phyloP scores from a whole-genome alignment of 768 basidiomycete species.

The Collybiopsis confluens region DNA sequence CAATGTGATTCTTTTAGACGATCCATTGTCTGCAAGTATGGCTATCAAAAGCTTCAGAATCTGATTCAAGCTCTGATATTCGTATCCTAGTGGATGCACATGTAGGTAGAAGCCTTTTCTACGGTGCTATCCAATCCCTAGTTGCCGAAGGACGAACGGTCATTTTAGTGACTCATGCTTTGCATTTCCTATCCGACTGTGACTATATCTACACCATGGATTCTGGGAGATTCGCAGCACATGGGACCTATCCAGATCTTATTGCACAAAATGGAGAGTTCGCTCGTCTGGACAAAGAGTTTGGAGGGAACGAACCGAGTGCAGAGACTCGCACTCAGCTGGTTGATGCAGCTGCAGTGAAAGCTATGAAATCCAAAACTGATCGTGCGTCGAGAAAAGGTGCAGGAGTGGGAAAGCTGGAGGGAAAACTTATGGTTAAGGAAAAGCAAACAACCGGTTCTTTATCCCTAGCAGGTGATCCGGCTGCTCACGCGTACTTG shows the following conservation, averaged over 20 bases:
- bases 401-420: slow-evolving; percentile 57
- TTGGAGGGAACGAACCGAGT: slow-evolving; percentile 46
- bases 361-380: slow-evolving; percentile 32
- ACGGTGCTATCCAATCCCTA: slow-evolving; percentile 55
- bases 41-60: not conserved
- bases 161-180: slow-evolving; percentile 51
- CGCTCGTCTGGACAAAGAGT: slow-evolving; percentile 54
- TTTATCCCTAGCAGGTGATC: slow-evolving; percentile 43
- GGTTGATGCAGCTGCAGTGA: slow-evolving; percentile 18
- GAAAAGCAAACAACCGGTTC: slow-evolving; percentile 64
- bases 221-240: slow-evolving; percentile 40
- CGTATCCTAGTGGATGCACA: slow-evolving; percentile 63
- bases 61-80: too few relatives aligned
- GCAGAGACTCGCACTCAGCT: slow-evolving; percentile 18
- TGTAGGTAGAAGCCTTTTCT: slow-evolving; percentile 66
- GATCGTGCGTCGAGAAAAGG: slow-evolving; percentile 25
- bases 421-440: slow-evolving; percentile 61
- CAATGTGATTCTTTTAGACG: slow-evolving; percentile 59
- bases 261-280: slow-evolving; percentile 48
- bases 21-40: slow-evolving; percentile 58
- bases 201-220: slow-evolving; percentile 48
- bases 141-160: slow-evolving; percentile 44
- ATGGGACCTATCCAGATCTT: slow-evolving; percentile 51
- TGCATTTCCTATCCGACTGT: slow-evolving; percentile 48
- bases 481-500: not conserved